Conservation (phyloP, 2,329 filamentous ascomycete genomes). For the Erysiphe pulchra region DNA sequence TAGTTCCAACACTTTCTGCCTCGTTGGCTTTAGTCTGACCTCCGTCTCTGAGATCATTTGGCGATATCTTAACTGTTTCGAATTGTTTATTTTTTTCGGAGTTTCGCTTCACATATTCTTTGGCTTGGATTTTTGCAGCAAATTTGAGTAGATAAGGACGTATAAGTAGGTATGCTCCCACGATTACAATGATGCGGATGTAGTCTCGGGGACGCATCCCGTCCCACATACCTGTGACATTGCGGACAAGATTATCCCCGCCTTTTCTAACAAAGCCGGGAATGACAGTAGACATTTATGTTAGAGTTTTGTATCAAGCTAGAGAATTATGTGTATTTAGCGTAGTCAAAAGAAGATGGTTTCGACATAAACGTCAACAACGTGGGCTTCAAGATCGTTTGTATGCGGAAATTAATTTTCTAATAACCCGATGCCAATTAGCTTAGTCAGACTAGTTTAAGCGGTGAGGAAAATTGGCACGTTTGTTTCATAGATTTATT, state of each 20-base stretch:
- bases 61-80: conserved; percentile 26
- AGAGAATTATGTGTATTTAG: too few species aligned
- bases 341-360: too few species aligned
- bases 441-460: too few species aligned
- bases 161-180: conserved; percentile 47
- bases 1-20: background rate
- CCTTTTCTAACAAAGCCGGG: conserved; percentile 1
- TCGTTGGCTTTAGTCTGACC: conserved; percentile 1
- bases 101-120: conserved; percentile 27
- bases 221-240: conserved; percentile 23
- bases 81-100: conserved; percentile 5
- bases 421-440: too few species aligned
- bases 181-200: conserved; percentile 45
- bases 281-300: background rate
- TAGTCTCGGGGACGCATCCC: conserved; percentile 26
- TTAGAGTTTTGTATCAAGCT: too few species aligned
- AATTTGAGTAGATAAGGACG: conserved; percentile 50
- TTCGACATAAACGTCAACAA: too few species aligned
- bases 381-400: too few species aligned
- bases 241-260: conserved; percentile 17
- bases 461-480: too few species aligned
- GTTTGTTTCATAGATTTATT: too few species aligned
- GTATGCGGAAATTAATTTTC: too few species aligned
- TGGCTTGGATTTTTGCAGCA: conserved; percentile 35
- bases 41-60: conserved; percentile 20